phyloP scores from a whole-genome alignment of 1,284 basidiomycete genomes.

The Apiotrichum domesticum region DNA sequence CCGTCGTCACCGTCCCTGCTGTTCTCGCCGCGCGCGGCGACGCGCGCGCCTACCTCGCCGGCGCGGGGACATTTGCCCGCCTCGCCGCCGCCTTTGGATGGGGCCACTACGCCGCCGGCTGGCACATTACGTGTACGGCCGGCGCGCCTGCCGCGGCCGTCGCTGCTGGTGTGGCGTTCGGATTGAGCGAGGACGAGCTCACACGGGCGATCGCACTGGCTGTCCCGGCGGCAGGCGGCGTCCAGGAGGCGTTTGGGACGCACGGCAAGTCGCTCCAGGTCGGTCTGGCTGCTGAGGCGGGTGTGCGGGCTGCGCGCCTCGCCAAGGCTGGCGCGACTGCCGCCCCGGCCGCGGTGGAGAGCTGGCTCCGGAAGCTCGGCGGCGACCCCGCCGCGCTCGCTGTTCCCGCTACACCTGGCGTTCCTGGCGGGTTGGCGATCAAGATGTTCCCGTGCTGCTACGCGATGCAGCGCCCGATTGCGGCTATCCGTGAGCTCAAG shows the following conservation, averaged over 20 bases:
- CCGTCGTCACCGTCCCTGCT: slow-evolving; percentile 6
- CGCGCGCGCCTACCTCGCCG: slow-evolving; percentile 8
- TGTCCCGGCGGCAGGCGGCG: slow-evolving; percentile 6
- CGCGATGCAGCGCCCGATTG: slow-evolving; percentile 11
- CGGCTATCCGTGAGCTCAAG: slow-evolving; percentile 8
- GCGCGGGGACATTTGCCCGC: slow-evolving; percentile 6
- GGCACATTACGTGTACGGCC: slow-evolving; percentile 10
- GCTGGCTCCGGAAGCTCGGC: slow-evolving; percentile 8
- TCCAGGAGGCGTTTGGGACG: slow-evolving; percentile 11
- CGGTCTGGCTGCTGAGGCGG: slow-evolving; percentile 6
- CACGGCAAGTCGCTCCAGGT: slow-evolving; percentile 11
- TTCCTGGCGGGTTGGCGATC: slow-evolving; percentile 8
- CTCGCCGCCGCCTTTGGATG: slow-evolving; percentile 5
- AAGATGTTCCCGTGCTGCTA: slow-evolving; percentile 14
- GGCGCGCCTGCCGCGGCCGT: slow-evolving; percentile 9
- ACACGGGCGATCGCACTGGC: slow-evolving; percentile 8
- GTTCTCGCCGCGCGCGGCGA: slow-evolving; percentile 6
- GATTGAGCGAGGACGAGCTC: slow-evolving; percentile 8
- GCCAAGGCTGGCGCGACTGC: slow-evolving; percentile 4
- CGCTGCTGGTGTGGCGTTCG: slow-evolving; percentile 1
- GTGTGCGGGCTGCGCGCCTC: slow-evolving; percentile 4
- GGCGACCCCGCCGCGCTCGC: not conserved
- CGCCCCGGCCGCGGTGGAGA: slow-evolving; percentile 6
- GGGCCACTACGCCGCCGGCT: slow-evolving; percentile 6
- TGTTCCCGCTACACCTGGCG: slow-evolving; percentile 2